Conservation (phyloP, 345 rosid genomes). For the Populus nigra region DNA sequence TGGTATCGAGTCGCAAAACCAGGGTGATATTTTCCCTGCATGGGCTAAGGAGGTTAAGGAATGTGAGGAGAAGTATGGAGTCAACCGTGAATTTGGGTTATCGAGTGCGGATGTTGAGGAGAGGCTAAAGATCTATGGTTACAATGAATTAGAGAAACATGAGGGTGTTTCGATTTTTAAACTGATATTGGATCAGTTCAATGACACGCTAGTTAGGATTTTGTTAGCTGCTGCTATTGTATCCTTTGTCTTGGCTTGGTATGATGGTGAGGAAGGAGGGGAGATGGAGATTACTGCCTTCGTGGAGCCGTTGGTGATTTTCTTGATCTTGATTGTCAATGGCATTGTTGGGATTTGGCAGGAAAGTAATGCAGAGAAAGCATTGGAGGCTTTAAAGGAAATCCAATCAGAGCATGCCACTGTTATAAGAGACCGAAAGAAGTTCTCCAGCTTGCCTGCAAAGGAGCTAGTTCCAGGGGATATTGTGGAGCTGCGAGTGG, state of each 20-base stretch:
- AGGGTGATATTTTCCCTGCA: constrained; percentile 48
- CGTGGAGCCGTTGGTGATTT: constrained; percentile 92
- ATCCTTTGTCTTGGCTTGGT: constrained; percentile 76
- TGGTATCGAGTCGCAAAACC: constrained; percentile 11
- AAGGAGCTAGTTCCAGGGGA: constrained; percentile 93
- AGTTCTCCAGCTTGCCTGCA: constrained; percentile 47
- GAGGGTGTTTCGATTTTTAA: constrained; percentile 61
- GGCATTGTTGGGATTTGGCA: constrained; percentile 92
- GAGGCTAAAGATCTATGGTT: constrained; percentile 52
- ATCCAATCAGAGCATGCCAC: constrained; percentile 79
- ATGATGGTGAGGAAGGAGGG: constrained; percentile 84
- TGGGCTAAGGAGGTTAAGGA: constrained; percentile 64
- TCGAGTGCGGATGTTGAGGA: constrained; percentile 51
- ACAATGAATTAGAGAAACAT: constrained; percentile 79
- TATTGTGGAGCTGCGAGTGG: constrained; percentile 78
- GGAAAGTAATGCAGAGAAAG: constrained; percentile 89
- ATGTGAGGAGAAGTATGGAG: constrained; percentile 57
- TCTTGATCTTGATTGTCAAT: constrained; percentile 84
- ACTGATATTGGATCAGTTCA: constrained; percentile 75
- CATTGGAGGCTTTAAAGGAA: constrained; percentile 87
- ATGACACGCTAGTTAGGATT: constrained; percentile 81
- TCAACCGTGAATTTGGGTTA: constrained; percentile 47
- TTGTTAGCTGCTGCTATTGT: constrained; percentile 70
- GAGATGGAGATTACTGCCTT: constrained; percentile 82
- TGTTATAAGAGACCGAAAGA: constrained; percentile 63